Base-by-base conservation (phyloP, 2,329 filamentous ascomycete genomes). In the Didymella keratinophila region DNA sequence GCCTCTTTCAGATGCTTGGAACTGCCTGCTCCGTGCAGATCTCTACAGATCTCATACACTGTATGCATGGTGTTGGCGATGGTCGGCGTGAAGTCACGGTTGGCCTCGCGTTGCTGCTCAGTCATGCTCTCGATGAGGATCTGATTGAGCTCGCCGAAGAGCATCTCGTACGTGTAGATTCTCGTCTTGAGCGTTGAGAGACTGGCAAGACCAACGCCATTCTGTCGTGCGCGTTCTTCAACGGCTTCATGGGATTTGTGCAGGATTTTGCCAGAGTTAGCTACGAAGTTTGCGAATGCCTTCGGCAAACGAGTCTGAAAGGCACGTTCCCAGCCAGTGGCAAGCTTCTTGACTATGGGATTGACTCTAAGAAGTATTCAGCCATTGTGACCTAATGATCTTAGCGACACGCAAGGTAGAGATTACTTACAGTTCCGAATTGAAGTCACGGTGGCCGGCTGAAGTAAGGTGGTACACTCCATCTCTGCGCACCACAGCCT, bases 1-100 rank as follows among this genome's bases (percentile, higher is more conserved):
- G 74, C 60, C 0, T 46, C 56, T 61, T 85, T 87, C 82, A 87
- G 87, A 2, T 84, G 79, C 34, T 56, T 72, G 66, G 75, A 86
- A 11, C 69, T 76, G 2, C 85, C 84, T 0, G 36, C 4, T 68
- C 81, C 83, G n/a, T 39, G 37, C 65, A 86, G 82, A 0, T 71
- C 62, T 4, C 70, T 60, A 65, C 83, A 86, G 0, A 45, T 49
- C 0, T 75, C 55, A 66, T 88, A 88, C 0, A 77, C 80, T 2
- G 71, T 58, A 2, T 62, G 60, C 81, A 88, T 86, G 30, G 71
- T 72, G 1, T 63, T 42, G 4, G 74, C 68, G 52, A 88, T 80
- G 2, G 76, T 75, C 0, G 83, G 84, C 0, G 77, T 79, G 55
- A 87, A 86, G 32, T 82, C 75, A 4, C 85, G 81, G 64, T 81